Base-by-base conservation (phyloP, 768 basidiomycete species). In the Kwoniella europaea region DNA sequence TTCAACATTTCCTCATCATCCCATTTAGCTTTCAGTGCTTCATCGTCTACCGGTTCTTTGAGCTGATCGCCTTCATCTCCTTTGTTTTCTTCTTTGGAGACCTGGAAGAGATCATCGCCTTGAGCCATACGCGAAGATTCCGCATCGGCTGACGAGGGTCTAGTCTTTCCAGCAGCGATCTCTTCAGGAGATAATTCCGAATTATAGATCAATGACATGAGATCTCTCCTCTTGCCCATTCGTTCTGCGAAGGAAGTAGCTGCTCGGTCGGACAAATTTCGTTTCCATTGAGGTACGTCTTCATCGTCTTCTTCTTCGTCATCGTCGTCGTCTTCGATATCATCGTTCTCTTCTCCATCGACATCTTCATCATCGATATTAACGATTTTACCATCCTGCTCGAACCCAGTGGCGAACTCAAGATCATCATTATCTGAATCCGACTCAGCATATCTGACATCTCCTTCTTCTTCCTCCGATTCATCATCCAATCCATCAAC, bases 131-230 rank as follows among this genome's bases (percentile, higher is more conserved):
- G 63, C 9, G 78, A 79, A 1, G 78, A 76, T 55, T 79, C 80
- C 56, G 78, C 78, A 55, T 75, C 74, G 5, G 69, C 78, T 2
- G 80, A 78, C 1, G 79, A 79, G 44, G 80, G 76, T 46, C 79
- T 68, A 18, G 76, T 79, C 67, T 83, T 81, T 7, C 87, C 88
- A 1, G 82, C 78, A 0, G 91, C 78, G 52, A 95, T 89, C 76
- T 92, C 87, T 65, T 88, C 86, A 0, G 93, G 91, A 3, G 90
- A 88, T 12, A 93, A 86, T 4, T 86, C 82, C 55, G 88, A 88
- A 50, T 87, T 86, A 82, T 98, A 98, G 63, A 98, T 92, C 57
- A 96, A 87, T 63, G 90, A 90, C 78, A 90, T 92, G 89, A 94
- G 92, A 79, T 96, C 89, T 75, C 88, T 89, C 69, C 87, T 86